Evolutionary conservation across 2,329 filamentous ascomycete species (phyloP).

Genomic region (Grosmannia huntii): DNA sequence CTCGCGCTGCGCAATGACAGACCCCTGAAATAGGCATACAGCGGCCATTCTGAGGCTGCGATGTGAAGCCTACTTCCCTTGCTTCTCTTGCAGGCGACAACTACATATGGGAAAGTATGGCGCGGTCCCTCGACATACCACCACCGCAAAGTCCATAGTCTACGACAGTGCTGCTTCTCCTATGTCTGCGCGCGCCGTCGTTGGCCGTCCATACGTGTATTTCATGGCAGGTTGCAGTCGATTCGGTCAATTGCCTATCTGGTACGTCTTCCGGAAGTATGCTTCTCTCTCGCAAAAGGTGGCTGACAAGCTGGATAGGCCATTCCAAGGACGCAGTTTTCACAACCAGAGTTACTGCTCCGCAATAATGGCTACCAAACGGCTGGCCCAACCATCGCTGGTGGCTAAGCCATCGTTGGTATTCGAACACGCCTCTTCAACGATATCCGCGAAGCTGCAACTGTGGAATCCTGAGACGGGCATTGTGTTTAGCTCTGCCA

Average conservation of each 20-base stretch:
- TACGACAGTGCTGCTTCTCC: not conserved
- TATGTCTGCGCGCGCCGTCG: not conserved
- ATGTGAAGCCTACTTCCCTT: not conserved
- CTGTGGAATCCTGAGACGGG: constrained; percentile 26
- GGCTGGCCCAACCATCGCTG: not conserved
- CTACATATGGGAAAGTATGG: constrained; percentile 5
- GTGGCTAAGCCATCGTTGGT: not conserved
- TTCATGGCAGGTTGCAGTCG: not conserved
- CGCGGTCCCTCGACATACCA: not conserved
- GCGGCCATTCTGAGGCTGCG: not conserved
- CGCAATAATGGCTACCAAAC: not conserved
- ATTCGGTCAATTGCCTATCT: too few species aligned
- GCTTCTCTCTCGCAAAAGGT: too few species aligned
- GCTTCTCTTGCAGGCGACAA: not conserved
- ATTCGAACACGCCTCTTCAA: not conserved
- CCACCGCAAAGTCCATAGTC: not conserved
- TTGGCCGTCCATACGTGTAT: not conserved
- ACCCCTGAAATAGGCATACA: not conserved
- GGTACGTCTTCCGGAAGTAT: not conserved
- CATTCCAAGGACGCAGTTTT: not conserved
- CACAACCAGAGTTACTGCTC: not conserved
- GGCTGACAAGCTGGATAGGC: too few species aligned
- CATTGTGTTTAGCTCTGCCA: constrained; percentile 20
- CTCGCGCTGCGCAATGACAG: not conserved
- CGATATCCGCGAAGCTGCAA: constrained; percentile 10